These are phyloP conservation scores for Babesia microti DNA, from an alignment of 169 alveolate species.

Conservation along the genomic window DNA sequence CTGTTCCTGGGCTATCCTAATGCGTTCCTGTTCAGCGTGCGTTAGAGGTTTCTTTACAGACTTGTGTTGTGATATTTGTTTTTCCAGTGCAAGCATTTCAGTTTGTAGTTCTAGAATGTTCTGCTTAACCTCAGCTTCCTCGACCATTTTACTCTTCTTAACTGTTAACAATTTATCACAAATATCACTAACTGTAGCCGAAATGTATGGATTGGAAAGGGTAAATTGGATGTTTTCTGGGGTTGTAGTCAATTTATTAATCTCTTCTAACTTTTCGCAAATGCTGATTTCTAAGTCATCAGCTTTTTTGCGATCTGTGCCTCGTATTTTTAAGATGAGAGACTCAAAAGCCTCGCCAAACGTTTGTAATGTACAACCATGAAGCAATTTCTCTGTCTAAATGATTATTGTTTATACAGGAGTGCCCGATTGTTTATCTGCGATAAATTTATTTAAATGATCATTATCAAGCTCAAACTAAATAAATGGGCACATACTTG, in stretches of 20 bases:
- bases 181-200: not conserved
- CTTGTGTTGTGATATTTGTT: too few species aligned
- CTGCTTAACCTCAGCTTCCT: too few species aligned
- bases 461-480: not conserved
- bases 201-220: conserved; percentile 15
- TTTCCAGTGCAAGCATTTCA: too few species aligned
- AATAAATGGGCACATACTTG: not conserved
- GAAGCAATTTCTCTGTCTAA: conserved; percentile 12
- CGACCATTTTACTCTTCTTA: too few species aligned
- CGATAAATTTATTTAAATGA: not conserved
- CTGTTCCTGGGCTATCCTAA: too few species aligned
- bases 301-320: conserved; percentile 2
- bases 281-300: not conserved
- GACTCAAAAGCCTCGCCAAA: conserved; percentile 28
- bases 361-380: conserved; percentile 36
- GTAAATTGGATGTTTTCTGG: not conserved
- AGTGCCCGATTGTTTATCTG: not conserved
- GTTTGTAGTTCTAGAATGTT: too few species aligned
- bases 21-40: too few species aligned
- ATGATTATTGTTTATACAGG: not conserved
- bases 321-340: conserved; percentile 13
- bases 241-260: not conserved
- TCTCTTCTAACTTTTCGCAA: not conserved
- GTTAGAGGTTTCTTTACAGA: too few species aligned
- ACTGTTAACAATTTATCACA: too few species aligned